Conservation (phyloP, 2,329 filamentous ascomycete genomes). For the Chaetomiaceae sp. region DNA sequence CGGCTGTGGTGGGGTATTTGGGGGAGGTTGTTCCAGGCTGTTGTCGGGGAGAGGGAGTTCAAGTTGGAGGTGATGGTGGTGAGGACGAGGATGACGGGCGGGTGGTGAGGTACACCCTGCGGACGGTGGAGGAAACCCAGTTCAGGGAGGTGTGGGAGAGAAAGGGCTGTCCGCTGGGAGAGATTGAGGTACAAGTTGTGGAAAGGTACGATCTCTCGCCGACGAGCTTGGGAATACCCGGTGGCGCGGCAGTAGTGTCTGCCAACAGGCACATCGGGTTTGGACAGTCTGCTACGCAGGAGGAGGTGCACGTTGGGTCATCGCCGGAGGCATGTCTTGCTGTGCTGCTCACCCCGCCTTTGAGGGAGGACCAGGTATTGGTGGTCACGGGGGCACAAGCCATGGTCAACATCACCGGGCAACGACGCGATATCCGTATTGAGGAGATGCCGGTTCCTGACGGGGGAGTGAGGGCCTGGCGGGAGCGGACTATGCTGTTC, state of each 20-base stretch:
- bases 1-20: conserved; percentile 31
- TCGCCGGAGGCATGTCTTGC: conserved; percentile 34
- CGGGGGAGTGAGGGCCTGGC: conserved; percentile 6
- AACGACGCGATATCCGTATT: conserved; percentile 28
- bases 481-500: conserved; percentile 32
- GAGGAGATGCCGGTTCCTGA: conserved; percentile 1
- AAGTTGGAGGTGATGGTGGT: neutral
- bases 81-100: conserved; percentile 1
- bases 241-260: conserved; percentile 31
- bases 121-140: neutral
- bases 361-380: conserved; percentile 28
- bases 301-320: conserved; percentile 34
- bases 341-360: conserved; percentile 32
- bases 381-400: conserved; percentile 29
- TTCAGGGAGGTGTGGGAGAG: neutral
- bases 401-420: conserved; percentile 30
- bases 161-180: conserved; percentile 4
- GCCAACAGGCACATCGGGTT: conserved; percentile 35
- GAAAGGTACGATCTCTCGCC: conserved; percentile 27
- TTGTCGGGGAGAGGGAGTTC: conserved; percentile 1
- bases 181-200: conserved; percentile 20
- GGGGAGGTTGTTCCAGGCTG: conserved; percentile 8
- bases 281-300: conserved; percentile 35
- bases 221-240: conserved; percentile 22
- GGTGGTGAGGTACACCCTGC: conserved; percentile 26